Evolutionary conservation across 2,329 filamentous ascomycete species (phyloP).

Genomic region (Pseudogymnoascus sp.): DNA sequence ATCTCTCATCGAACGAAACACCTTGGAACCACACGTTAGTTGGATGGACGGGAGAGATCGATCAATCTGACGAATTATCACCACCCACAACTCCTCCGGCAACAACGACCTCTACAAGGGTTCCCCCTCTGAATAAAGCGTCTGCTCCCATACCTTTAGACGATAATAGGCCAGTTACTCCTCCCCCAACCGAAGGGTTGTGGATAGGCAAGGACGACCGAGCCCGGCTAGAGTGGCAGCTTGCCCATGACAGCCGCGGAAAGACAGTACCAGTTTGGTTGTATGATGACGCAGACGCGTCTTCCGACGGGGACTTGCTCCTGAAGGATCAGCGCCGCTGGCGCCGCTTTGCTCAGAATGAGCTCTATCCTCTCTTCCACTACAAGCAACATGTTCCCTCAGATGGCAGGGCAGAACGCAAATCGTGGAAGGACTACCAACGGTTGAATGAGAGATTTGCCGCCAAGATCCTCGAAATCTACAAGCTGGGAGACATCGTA

Average conservation of each 20-base stretch:
- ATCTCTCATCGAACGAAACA: constrained; percentile 74
- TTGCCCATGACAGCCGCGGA: constrained; percentile 65
- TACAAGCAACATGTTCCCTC: constrained; percentile 92
- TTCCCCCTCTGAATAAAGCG: constrained; percentile 58
- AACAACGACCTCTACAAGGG: constrained; percentile 36
- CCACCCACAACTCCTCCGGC: constrained; percentile 42
- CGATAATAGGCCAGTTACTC: constrained; percentile 46
- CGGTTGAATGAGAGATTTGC: constrained; percentile 90
- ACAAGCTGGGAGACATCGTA: constrained; percentile 87
- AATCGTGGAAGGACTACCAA: constrained; percentile 88
- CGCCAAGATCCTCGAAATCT: constrained; percentile 77
- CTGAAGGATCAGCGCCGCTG: constrained; percentile 79
- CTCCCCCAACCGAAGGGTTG: constrained; percentile 58
- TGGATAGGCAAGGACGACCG: constrained; percentile 65
- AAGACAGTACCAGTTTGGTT: constrained; percentile 86
- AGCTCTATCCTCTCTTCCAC: constrained; percentile 88
- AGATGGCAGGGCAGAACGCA: constrained; percentile 71
- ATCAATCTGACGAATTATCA: constrained; percentile 39
- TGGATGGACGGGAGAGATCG: constrained; percentile 89
- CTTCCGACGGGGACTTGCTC: constrained; percentile 55
- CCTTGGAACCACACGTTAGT: constrained; percentile 90
- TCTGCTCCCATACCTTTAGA: constrained; percentile 75
- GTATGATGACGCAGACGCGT: constrained; percentile 62
- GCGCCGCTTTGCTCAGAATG: constrained; percentile 84
- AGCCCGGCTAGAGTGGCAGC: constrained; percentile 62